Conservation (phyloP, 441 rosid species). For the Corymbia calophylla region DNA sequence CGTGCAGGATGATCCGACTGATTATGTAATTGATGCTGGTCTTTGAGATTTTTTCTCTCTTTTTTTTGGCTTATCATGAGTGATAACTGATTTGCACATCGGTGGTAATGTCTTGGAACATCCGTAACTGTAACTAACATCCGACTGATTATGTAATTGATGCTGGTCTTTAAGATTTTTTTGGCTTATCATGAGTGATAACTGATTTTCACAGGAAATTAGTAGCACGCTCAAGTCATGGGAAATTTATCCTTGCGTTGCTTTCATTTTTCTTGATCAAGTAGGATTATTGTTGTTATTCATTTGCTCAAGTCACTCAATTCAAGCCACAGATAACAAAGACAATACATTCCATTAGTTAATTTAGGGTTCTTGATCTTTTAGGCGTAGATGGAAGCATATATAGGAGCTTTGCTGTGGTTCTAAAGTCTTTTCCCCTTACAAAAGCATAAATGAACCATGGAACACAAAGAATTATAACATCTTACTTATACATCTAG, state of each 20-base stretch:
- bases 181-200: neutral
- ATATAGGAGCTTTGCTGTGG: neutral
- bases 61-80: neutral
- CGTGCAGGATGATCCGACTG: neutral
- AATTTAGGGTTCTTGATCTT: neutral
- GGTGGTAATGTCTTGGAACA: neutral
- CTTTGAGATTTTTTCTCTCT: neutral
- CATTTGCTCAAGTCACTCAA: neutral
- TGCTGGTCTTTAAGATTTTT: neutral
- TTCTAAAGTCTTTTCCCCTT: neutral
- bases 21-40: neutral
- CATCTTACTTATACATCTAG: accelerated
- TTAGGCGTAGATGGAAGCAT: neutral
- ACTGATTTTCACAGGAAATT: neutral
- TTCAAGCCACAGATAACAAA: neutral
- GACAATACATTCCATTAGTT: neutral
- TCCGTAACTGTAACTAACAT: neutral
- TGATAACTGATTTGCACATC: neutral
- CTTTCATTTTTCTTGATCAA: accelerated
- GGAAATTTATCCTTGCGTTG: accelerated
- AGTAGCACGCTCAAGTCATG: neutral
- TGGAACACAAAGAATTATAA: accelerated
- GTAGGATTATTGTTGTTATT: neutral
- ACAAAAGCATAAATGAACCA: neutral
- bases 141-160: neutral